These are phyloP conservation scores for Panaeolus papilionaceus DNA, from an alignment of 768 basidiomycete genomes.

Conservation along the genomic window DNA sequence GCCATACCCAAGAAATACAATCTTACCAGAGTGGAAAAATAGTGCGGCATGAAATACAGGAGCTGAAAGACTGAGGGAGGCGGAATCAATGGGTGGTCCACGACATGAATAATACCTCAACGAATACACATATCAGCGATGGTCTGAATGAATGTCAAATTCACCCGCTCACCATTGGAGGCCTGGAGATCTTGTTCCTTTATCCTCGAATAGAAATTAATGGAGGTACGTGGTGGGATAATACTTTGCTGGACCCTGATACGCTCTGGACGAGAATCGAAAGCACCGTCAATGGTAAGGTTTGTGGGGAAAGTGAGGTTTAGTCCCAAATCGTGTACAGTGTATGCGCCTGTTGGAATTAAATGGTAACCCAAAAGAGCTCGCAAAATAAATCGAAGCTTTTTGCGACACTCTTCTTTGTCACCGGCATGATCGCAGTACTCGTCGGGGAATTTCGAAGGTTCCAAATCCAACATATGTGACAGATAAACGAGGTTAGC, in stretches of 20 bases:
- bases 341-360: slow-evolving; percentile 44
- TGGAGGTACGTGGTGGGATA: slow-evolving; percentile 39
- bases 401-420: slow-evolving; percentile 57
- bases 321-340: slow-evolving; percentile 46
- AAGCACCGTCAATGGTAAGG: slow-evolving; percentile 46
- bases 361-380: slow-evolving; percentile 65
- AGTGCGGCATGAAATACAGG: slow-evolving; percentile 45
- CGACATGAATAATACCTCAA: slow-evolving; percentile 56
- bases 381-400: slow-evolving; percentile 59
- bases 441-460: background rate
- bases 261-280: slow-evolving; percentile 52
- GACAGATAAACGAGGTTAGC: slow-evolving; percentile 33
- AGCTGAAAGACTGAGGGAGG: slow-evolving; percentile 58
- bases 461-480: slow-evolving; percentile 23
- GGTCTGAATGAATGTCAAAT: background rate
- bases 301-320: slow-evolving; percentile 62
- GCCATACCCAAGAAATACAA: background rate
- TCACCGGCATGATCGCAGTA: slow-evolving; percentile 43
- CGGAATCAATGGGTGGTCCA: slow-evolving; percentile 61
- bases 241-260: slow-evolving; percentile 42
- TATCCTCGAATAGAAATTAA: slow-evolving; percentile 59
- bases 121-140: background rate
- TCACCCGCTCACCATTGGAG: slow-evolving; percentile 51
- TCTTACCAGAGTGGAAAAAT: slow-evolving; percentile 57
- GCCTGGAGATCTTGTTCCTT: slow-evolving; percentile 47